Evolutionary conservation across 352 stramenopile species (phyloP).

Genomic region (Phytophthora melonis): DNA sequence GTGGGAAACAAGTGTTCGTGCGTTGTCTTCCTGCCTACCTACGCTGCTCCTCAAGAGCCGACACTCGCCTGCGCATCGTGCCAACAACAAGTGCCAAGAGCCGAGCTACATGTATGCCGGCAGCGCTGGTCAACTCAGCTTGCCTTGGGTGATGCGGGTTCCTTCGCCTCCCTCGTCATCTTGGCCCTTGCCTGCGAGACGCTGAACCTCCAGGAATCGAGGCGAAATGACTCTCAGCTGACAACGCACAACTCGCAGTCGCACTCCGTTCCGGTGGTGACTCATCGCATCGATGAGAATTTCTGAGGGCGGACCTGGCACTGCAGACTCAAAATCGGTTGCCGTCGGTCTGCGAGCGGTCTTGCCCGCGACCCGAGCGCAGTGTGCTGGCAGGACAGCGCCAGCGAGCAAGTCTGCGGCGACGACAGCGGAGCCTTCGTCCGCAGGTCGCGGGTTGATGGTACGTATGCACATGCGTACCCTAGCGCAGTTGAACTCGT

Average conservation of each 20-base stretch:
- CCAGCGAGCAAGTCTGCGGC: not conserved
- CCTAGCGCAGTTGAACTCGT: not conserved
- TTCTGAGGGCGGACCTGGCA: not conserved
- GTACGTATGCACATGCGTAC: too few species aligned
- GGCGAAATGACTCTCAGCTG: not conserved
- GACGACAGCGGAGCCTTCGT: not conserved
- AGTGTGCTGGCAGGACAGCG: not conserved
- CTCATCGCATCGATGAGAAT: not conserved
- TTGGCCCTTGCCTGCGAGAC: not conserved
- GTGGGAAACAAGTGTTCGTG: too few species aligned
- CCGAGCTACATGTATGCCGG: not conserved
- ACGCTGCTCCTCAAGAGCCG: too few species aligned
- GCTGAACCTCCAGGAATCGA: not conserved
- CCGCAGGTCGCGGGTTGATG: not conserved
- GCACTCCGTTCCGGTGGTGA: slow-evolving; percentile 2
- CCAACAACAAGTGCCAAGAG: too few species aligned
- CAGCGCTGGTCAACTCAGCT: not conserved
- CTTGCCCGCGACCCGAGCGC: not conserved
- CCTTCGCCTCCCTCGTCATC: not conserved
- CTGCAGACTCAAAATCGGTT: not conserved
- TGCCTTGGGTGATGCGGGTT: not conserved
- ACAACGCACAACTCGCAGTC: not conserved
- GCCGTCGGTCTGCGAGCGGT: not conserved
- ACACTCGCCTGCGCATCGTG: too few species aligned
- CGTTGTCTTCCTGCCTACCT: too few species aligned